Evolutionary conservation across 169 alveolate genomes (phyloP).

Genomic region (Plasmodium sp.): DNA sequence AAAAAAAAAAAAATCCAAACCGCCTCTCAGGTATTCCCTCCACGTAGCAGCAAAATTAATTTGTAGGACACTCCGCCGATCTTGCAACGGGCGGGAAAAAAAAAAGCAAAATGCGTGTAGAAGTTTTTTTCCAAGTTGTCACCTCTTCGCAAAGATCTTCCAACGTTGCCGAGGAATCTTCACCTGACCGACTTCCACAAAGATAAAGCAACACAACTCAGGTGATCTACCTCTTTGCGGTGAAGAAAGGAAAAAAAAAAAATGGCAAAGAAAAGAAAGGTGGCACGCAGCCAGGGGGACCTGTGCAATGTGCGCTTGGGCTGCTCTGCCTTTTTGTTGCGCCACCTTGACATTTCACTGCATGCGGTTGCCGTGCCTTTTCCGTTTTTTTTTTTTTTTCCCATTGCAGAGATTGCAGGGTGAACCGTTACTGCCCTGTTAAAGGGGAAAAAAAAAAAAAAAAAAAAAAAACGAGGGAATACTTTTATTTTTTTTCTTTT

Average conservation of each 20-base stretch:
- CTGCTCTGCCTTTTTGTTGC: neutral
- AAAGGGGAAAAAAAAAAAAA: neutral
- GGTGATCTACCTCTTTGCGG: neutral
- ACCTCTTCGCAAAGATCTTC: neutral
- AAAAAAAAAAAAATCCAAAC: neutral
- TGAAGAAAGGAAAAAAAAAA: neutral
- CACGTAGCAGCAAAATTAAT: neutral
- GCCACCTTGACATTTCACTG: neutral
- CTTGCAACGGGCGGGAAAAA: neutral
- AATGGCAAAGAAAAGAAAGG: neutral
- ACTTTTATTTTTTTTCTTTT: too few relatives aligned
- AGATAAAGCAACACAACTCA: neutral
- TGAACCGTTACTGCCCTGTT: neutral
- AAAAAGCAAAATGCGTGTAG: neutral
- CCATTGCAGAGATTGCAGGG: neutral
- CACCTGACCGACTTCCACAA: neutral
- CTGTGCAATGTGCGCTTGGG: neutral
- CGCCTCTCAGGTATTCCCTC: neutral
- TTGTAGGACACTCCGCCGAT: neutral
- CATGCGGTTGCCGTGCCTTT: neutral
- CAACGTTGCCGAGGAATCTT: neutral
- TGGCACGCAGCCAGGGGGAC: neutral
- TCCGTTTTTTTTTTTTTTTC: conserved; percentile 10
- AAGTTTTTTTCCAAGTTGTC: neutral
- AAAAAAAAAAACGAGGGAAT: neutral